phyloP scores from a whole-genome alignment of 495 filamentous ascomycete genomes.

The Aspergillus indologenus region DNA sequence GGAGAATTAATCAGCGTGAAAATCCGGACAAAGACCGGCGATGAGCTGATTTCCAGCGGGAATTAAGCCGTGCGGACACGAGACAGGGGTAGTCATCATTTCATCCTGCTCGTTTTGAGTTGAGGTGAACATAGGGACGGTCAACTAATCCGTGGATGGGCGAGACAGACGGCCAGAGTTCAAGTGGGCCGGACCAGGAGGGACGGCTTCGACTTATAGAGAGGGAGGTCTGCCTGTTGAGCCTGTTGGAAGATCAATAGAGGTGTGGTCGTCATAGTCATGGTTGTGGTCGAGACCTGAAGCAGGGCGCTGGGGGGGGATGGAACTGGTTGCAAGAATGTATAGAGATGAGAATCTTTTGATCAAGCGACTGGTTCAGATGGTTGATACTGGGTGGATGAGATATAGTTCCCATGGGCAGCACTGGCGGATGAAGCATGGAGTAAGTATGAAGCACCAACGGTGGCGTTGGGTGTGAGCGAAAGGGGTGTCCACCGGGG shows the following conservation, averaged over 20 bases:
- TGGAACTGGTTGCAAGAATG: too few relatives aligned
- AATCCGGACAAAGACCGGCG: conserved; percentile 5
- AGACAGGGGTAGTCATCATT: neutral
- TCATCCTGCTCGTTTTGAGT: neutral
- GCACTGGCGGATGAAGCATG: neutral
- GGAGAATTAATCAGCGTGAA: conserved; percentile 3
- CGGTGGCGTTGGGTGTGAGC: conserved; percentile 33
- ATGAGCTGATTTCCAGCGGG: neutral
- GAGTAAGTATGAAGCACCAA: conserved; percentile 8
- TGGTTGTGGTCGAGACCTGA: too few relatives aligned
- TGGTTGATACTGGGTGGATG: neutral
- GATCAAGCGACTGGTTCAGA: too few relatives aligned
- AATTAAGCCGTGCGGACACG: neutral
- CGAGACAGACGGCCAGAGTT: neutral
- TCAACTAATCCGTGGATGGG: conserved; percentile 5
- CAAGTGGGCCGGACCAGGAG: conserved; percentile 21
- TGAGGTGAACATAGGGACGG: neutral
- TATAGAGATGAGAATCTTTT: too few relatives aligned
- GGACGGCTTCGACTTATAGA: conserved; percentile 9
- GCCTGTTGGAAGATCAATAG: too few relatives aligned
- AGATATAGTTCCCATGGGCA: neutral
- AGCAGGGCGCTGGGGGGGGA: too few relatives aligned
- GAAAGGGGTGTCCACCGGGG: conserved; percentile 24
- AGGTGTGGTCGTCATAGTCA: too few relatives aligned
- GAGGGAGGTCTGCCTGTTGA: neutral